A percentile compares a stretch with the other conserved stretches of the same genome.
These are phyloP conservation scores for Helianthus tuberosus DNA, from an alignment of 129 eudicot genomes.

Conservation along the genomic window DNA sequence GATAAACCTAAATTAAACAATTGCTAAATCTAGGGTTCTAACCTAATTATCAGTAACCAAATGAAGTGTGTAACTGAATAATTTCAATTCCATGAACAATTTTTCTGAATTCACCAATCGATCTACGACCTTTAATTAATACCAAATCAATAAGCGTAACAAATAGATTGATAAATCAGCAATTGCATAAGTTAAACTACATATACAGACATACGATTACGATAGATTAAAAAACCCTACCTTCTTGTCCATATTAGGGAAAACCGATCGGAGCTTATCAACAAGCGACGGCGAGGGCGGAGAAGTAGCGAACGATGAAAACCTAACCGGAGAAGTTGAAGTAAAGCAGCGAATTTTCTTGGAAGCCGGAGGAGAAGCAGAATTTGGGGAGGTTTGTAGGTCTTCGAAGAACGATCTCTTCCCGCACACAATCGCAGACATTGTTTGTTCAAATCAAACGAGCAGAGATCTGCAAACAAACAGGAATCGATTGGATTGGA, in stretches of 20 bases:
- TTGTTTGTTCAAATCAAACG: constrained; percentile 37
- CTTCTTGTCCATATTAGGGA: constrained; percentile 41
- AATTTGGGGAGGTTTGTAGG: constrained; percentile 34
- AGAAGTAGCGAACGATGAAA: constrained; percentile 31
- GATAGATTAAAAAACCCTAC: background rate
- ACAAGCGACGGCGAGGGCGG: constrained; percentile 38
- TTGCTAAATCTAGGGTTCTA: background rate
- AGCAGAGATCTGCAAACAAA: constrained; percentile 20
- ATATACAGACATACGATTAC: background rate
- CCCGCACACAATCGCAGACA: constrained; percentile 55
- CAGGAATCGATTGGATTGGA: constrained; percentile 22
- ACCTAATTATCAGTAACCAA: background rate
- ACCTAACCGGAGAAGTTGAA: constrained; percentile 43
- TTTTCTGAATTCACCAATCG: constrained; percentile 3
- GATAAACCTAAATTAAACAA: background rate
- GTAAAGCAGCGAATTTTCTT: constrained; percentile 37
- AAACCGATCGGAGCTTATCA: constrained; percentile 36
- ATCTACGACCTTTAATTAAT: background rate
- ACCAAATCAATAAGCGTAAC: background rate
- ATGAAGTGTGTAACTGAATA: background rate
- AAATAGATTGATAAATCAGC: background rate
- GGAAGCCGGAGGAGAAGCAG: constrained; percentile 36
- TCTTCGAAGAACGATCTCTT: constrained; percentile 54
- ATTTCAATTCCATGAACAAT: background rate
- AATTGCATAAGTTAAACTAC: background rate